A percentile compares a stretch with the other conserved stretches of the same genome.
Evolutionary conservation across 768 basidiomycete species (phyloP).

Genomic region (Tylopilus vinaceipallidus): DNA sequence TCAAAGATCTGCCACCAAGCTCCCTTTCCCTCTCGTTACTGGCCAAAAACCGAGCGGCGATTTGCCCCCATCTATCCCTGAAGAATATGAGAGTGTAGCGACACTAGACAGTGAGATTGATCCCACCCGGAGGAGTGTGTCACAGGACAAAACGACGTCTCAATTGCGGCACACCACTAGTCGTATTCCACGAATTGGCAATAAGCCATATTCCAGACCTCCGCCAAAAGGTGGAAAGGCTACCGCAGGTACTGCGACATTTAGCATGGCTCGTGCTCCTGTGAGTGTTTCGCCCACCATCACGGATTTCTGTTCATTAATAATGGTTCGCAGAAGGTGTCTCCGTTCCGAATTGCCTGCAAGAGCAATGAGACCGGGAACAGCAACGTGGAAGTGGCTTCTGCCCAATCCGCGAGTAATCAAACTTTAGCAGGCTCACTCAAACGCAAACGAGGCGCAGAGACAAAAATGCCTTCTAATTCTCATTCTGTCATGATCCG

Average conservation of each 20-base stretch:
- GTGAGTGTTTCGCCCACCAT: slow-evolving; percentile 15
- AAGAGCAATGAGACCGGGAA: slow-evolving; percentile 12
- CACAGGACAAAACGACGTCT: slow-evolving; percentile 37
- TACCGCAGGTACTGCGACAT: slow-evolving; percentile 5
- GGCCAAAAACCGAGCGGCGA: slow-evolving; percentile 18
- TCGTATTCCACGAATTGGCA: slow-evolving; percentile 58
- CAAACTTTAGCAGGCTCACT: slow-evolving; percentile 17
- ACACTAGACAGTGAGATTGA: slow-evolving; percentile 8
- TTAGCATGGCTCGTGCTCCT: slow-evolving; percentile 2
- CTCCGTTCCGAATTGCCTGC: slow-evolving; percentile 8
- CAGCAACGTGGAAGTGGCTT: slow-evolving; percentile 8
- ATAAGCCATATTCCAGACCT: slow-evolving; percentile 57
- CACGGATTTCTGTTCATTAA: background rate
- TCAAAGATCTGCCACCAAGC: slow-evolving; percentile 10
- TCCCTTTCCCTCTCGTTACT: slow-evolving; percentile 31
- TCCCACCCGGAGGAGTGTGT: slow-evolving; percentile 12
- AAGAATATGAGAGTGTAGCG: slow-evolving; percentile 27
- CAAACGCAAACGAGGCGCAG: slow-evolving; percentile 33
- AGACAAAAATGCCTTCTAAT: slow-evolving; percentile 16
- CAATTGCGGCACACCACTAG: slow-evolving; percentile 51
- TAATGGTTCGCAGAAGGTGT: slow-evolving; percentile 3
- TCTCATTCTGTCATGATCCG: slow-evolving; percentile 32
- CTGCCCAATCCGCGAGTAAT: slow-evolving; percentile 7
- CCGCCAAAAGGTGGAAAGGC: slow-evolving; percentile 6
- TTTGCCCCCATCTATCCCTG: slow-evolving; percentile 32